Conservation (phyloP, 768 basidiomycete genomes). For the Phlebiopsis flavidoalba region DNA sequence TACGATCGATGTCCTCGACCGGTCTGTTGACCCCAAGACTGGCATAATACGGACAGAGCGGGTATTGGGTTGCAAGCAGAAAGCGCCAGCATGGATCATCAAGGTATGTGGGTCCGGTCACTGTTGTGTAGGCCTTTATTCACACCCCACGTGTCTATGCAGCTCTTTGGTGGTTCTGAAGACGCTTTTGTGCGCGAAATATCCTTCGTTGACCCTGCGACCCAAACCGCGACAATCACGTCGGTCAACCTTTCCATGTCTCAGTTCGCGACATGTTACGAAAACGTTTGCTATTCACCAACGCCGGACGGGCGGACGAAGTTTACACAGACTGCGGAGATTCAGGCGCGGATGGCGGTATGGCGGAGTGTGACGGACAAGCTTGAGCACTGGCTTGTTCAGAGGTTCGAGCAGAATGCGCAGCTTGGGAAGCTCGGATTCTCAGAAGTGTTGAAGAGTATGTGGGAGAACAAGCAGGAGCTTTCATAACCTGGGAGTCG, state of each 20-base stretch:
- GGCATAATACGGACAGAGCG: conserved; percentile 92
- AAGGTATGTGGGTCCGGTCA: conserved; percentile 52
- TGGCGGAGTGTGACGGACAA: conserved; percentile 81
- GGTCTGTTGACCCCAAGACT: conserved; percentile 74
- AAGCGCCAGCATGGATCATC: conserved; percentile 87
- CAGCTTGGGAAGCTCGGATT: conserved; percentile 85
- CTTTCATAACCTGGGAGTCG: conserved; percentile 1
- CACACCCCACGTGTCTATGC: background rate
- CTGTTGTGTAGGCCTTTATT: background rate
- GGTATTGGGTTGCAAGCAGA: conserved; percentile 87
- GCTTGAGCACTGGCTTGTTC: conserved; percentile 80
- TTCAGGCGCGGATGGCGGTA: conserved; percentile 75
- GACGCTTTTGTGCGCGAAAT: conserved; percentile 94
- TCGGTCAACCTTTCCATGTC: conserved; percentile 92
- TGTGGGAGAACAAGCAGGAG: conserved; percentile 71
- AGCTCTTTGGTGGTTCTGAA: conserved; percentile 91
- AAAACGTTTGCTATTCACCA: conserved; percentile 84
- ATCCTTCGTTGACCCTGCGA: conserved; percentile 84
- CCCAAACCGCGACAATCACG: conserved; percentile 76
- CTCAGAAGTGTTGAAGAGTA: conserved; percentile 75
- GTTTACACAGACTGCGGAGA: conserved; percentile 89
- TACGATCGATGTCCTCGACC: conserved; percentile 82
- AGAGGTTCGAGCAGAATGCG: conserved; percentile 91
- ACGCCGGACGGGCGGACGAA: conserved; percentile 55
- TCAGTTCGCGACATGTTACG: conserved; percentile 91